A percentile compares a stretch with the other conserved stretches of the same genome.
Evolutionary conservation across 768 basidiomycete genomes (phyloP).

Genomic region (Agaricus subrufescens): DNA sequence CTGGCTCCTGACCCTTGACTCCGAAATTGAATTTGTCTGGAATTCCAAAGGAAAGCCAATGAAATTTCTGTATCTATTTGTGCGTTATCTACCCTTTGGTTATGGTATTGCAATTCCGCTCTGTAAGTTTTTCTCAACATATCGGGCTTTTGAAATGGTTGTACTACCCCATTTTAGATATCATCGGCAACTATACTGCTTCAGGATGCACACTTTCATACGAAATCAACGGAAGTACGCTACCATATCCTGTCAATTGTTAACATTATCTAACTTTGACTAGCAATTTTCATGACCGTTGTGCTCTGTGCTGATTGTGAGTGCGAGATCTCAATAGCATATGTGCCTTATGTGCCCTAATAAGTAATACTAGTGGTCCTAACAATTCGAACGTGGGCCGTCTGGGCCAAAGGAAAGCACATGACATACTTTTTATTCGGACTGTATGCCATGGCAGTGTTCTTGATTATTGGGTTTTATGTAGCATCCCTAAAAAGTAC

Average conservation of each 20-base stretch:
- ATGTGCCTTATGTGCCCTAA: neutral
- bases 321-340: neutral
- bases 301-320: neutral
- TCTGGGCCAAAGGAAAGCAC: neutral
- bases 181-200: too few relatives aligned
- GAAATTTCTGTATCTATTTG: slow-evolving; percentile 7
- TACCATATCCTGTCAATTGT: too few relatives aligned
- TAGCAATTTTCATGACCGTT: too few relatives aligned
- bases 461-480: neutral
- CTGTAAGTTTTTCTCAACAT: neutral
- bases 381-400: slow-evolving; percentile 3
- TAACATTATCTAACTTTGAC: too few relatives aligned
- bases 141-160: neutral
- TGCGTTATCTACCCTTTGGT: slow-evolving; percentile 7
- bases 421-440: neutral
- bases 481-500: neutral
- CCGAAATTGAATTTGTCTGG: slow-evolving; percentile 7
- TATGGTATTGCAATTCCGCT: neutral
- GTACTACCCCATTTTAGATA: too few relatives aligned
- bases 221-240: too few relatives aligned
- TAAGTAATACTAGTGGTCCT: neutral
- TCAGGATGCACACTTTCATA: too few relatives aligned
- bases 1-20: slow-evolving; percentile 5
- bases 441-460: neutral
- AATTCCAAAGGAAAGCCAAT: neutral